Conservation (phyloP, 2,329 filamentous ascomycete genomes). For the Aspergillus hortae region DNA sequence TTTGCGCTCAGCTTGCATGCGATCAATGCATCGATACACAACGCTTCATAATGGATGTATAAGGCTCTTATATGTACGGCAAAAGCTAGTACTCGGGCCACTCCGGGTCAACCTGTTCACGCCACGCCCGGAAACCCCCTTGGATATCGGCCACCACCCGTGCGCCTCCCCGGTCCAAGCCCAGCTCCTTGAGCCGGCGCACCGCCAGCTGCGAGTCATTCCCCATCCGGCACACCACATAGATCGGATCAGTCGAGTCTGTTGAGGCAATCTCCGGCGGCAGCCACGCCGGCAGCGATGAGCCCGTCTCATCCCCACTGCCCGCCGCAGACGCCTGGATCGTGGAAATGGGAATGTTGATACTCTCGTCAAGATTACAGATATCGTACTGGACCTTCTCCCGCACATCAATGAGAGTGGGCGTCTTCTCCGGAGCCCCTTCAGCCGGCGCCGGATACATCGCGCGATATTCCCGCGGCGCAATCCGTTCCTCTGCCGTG, state of each 20-base stretch:
- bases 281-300: constrained; percentile 23
- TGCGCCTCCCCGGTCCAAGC: constrained; percentile 30
- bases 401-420: constrained; percentile 75
- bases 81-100: constrained; percentile 38
- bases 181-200: constrained; percentile 37
- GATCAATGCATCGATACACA: too few relatives aligned
- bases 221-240: constrained; percentile 47
- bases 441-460: constrained; percentile 5
- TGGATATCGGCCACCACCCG: constrained; percentile 40
- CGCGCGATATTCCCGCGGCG: constrained; percentile 57
- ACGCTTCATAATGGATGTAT: too few relatives aligned
- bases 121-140: constrained; percentile 43
- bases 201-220: constrained; percentile 49
- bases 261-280: constrained; percentile 21
- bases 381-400: constrained; percentile 83
- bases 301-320: not conserved
- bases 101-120: constrained; percentile 37
- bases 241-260: constrained; percentile 31
- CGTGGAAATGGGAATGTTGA: constrained; percentile 54
- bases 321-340: constrained; percentile 30
- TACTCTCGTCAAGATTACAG: constrained; percentile 68
- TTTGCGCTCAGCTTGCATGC: too few relatives aligned
- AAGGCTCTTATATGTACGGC: not conserved
- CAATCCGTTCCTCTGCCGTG: constrained; percentile 62
- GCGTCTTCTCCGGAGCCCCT: constrained; percentile 23